phyloP scores from a whole-genome alignment of 331 rosid genomes.

The Acacia concinna region DNA sequence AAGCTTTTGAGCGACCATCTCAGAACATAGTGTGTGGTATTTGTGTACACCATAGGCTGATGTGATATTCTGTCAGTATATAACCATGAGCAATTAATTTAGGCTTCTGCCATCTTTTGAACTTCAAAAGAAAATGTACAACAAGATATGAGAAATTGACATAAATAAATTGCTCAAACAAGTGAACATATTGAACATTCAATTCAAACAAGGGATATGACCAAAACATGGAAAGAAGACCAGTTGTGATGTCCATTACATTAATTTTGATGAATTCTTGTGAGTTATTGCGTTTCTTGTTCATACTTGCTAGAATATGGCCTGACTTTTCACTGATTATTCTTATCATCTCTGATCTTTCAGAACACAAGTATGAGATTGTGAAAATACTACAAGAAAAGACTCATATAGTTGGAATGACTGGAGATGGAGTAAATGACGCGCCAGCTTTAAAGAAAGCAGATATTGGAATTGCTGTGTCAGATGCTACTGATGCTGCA shows the following conservation, averaged over 20 bases:
- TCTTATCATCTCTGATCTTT: constrained; percentile 28
- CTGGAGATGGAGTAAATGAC: constrained; percentile 81
- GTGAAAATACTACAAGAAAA: constrained; percentile 73
- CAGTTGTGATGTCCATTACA: not conserved
- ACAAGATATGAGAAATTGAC: not conserved
- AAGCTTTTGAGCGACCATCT: too few relatives aligned
- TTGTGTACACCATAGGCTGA: not conserved
- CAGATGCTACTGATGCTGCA: constrained; percentile 85
- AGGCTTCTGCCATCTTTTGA: not conserved
- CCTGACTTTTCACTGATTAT: constrained; percentile 18
- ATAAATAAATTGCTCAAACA: not conserved
- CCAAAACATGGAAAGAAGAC: not conserved
- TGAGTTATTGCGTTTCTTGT: not conserved
- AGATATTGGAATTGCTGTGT: constrained; percentile 77
- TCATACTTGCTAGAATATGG: constrained; percentile 8
- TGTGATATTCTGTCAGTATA: not conserved
- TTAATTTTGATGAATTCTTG: not conserved
- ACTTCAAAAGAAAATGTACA: not conserved
- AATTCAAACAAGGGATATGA: constrained; percentile 6
- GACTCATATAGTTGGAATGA: constrained; percentile 75
- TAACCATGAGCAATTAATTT: not conserved
- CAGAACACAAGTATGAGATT: constrained; percentile 76
- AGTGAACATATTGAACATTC: not conserved
- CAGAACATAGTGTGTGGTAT: not conserved
- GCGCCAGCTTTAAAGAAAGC: constrained; percentile 86